Base-by-base conservation (phyloP, 306 rosid species). In the Vicia villosa region DNA sequence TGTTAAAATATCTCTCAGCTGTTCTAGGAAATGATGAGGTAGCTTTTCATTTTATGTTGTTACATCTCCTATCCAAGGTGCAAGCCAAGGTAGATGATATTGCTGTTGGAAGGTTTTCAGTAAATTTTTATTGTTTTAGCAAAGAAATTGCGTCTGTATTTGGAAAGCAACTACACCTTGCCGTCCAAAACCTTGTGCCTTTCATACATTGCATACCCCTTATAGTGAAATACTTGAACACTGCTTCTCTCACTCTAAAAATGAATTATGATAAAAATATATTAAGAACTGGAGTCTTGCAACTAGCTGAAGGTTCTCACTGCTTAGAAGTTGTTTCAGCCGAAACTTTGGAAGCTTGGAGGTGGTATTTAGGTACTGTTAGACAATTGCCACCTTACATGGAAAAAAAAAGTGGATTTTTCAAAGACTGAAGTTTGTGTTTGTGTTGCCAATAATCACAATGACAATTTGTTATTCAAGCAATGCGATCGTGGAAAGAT, bases 261-360 rank as follows among this genome's bases (percentile, higher is more conserved):
- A 94, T 91, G 83, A 85, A 94, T 68, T 89, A 91, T 22, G 92
- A 91, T 76, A 80, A 87, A 28, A 82, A 91, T 77, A 94, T 97
- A 67, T 76, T 94, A 81, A 80, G 77, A 57, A 80, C 97, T 45
- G 99, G 97, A 67, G 77, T 78, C 47, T 89, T 94, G 72, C 99
- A 94, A 63, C 86, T 94, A 55, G 91, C 95, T 20, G 96, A 94
- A 74, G 95, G 97, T 68, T 82, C 99, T 17, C 99, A 94, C 77
- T 87, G 78, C 41, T 40, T 63, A 34, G 91, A 85, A 71, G 74
- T 64, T 41, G 83, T 73, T 42, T 43, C 84, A 3, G 34, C 80
- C 55, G 87, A 87, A 77, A 80, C 81, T 62, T 72, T 82, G 52
- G 92, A 87, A 55, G 86, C 85, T 63, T 91, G 97, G 95, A 87